Base-by-base conservation (phyloP, 73 alveolate genomes). In the Diophrys appendiculata region DNA sequence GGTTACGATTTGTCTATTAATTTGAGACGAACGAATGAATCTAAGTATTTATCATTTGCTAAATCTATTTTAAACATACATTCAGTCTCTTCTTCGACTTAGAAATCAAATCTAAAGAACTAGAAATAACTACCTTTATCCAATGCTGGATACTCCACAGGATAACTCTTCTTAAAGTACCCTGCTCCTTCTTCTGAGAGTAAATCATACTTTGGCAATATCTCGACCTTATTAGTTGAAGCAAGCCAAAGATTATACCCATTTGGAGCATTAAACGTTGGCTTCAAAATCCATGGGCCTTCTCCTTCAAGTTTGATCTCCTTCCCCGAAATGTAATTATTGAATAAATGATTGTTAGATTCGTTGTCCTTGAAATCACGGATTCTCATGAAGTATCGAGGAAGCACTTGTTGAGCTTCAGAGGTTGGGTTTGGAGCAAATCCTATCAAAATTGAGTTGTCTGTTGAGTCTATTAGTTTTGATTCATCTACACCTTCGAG, bases 171-270 rank as follows among this genome's bases (percentile, higher is more conserved):
- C 29, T 52, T 33, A 34, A 43, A 65, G 82, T 28, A 76, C n/a
- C n/a, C n/a, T 71, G 28, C 43, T 2, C 34, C 69, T 8, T 32
- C 79, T 34, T 71, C 79, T 2, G 54, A 2, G 3, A 68, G 27
- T 8, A 26, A 32, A 8, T 71, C 34, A 23, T 65, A 32, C 14
- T 34, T 29, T 2, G 79, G 34, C 3, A 71, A 23, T 11, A 71
- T 34, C 13, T 71, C 79, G 1, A 71, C 11, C 3, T 25, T 25
- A 33, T 27, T n/a, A 22, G 34, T 33, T 8, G 77, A 65, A 14
- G 92, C 92, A 8, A 81, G 56, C 88, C 88, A 77, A 24, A 84
- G 56, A 0, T 54, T 32, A 56, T 32, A 77, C n/a, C 92, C 92
- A 64, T 22, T 30, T n/a, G 92, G 92, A 13, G 88, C 82, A 23